These are phyloP conservation scores for Schizochytrium sp. DNA, from an alignment of 108 stramenopile genomes.

Conservation along the genomic window DNA sequence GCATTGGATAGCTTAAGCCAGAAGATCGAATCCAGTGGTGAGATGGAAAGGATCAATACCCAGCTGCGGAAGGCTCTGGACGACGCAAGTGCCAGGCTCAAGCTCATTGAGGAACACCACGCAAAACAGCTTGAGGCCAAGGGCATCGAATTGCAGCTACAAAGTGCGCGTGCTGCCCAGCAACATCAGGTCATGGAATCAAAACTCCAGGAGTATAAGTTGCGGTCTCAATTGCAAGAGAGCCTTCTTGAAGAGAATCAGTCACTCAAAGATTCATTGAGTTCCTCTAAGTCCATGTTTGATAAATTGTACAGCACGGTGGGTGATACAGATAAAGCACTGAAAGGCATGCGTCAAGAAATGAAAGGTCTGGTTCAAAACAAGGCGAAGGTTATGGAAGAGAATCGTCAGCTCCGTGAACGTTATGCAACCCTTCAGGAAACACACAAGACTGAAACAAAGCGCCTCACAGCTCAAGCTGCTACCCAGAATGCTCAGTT, in stretches of 20 bases:
- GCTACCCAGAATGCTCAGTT: conserved; percentile 38
- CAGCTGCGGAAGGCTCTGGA: conserved; percentile 31
- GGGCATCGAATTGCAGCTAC: conserved; percentile 32
- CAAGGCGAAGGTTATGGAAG: conserved; percentile 31
- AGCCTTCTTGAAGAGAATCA: conserved; percentile 23
- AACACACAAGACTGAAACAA: conserved; percentile 31
- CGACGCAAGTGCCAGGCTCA: background rate
- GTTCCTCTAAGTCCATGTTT: background rate
- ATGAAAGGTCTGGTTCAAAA: background rate
- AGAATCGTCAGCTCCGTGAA: conserved; percentile 23
- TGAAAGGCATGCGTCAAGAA: conserved; percentile 37
- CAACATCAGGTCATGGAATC: conserved; percentile 43
- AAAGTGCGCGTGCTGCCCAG: background rate
- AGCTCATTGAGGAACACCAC: conserved; percentile 27
- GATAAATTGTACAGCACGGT: conserved; percentile 12
- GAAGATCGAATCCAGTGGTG: conserved; percentile 29
- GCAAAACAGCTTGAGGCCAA: conserved; percentile 45
- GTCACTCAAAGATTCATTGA: background rate
- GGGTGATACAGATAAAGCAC: background rate
- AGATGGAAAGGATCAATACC: background rate
- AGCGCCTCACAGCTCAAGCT: background rate
- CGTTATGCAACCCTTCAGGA: background rate
- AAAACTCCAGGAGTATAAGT: conserved; percentile 12
- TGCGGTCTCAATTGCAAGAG: conserved; percentile 22
- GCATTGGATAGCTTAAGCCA: conserved; percentile 43